Conservation (phyloP, 768 basidiomycete species). For the Gelatoporia subvermispora region DNA sequence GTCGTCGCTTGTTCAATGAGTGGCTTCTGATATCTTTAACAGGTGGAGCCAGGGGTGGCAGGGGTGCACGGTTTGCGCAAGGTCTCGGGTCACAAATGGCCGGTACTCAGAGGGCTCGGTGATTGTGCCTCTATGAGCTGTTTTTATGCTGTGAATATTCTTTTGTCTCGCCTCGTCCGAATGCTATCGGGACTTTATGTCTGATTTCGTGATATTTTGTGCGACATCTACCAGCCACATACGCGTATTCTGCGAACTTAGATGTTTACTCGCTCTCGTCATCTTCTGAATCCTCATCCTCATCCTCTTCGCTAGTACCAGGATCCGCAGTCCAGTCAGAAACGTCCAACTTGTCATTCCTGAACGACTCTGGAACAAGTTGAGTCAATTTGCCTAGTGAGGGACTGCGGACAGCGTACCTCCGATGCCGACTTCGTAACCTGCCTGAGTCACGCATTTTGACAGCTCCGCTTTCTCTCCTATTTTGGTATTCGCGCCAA, state of each 20-base stretch:
- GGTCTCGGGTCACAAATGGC: constrained; percentile 81
- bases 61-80: constrained; percentile 79
- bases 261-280: constrained; percentile 10
- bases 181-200: too few relatives aligned
- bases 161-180: not conserved
- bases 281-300: constrained; percentile 22
- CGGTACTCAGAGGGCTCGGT: constrained; percentile 25
- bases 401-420: constrained; percentile 32
- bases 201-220: too few relatives aligned
- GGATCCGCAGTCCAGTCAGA: constrained; percentile 48
- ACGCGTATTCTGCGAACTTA: too few relatives aligned
- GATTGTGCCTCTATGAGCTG: constrained; percentile 2
- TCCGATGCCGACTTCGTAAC: constrained; percentile 64
- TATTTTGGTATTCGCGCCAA: constrained; percentile 71
- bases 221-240: too few relatives aligned
- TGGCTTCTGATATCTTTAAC: constrained; percentile 4
- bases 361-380: constrained; percentile 41
- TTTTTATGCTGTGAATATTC: not conserved
- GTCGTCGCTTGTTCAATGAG: not conserved
- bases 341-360: constrained; percentile 52
- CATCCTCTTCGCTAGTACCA: constrained; percentile 23
- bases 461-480: constrained; percentile 65
- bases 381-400: not conserved
- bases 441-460: constrained; percentile 70
- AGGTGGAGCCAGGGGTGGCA: constrained; percentile 62